Evolutionary conservation across 805 yeast genomes (phyloP), one percentile per base, ranked within the genome.

Genomic region (Limtongia smithiae): DNA sequence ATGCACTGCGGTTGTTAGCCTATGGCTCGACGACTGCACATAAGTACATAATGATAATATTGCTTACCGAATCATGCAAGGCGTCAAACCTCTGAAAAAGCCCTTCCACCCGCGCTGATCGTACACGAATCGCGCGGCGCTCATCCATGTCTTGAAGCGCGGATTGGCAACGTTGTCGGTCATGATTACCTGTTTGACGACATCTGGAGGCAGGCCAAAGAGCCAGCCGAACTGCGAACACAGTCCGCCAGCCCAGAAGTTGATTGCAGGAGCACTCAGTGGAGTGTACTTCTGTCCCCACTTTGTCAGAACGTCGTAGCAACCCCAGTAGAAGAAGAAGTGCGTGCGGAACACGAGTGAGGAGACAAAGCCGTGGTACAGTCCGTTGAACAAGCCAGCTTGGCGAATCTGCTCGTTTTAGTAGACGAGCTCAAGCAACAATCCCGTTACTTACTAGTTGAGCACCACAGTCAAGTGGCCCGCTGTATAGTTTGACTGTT

Each of bases 271-370:
- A 35, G 77, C 77, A 41, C 83, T 78, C 74, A 87, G 57, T 34
- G 69, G 67, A 0, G 95, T 87, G 59, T 85, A 72, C 4, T 73
- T 70, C 57, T 77, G 75, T 67, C 88, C 81, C 73, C 76, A 81
- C 46, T 76, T 72, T 5, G 94, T 85, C 65, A 88, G 75, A 6
- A 87, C 48, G 62, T 87, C 95, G 64, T 89, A 89, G 0, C 94
- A 81, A 1, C 95, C 95, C 97, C 97, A 89, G 91, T 94, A 87
- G 51, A 86, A 85, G 31, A 85, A 74, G 65, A 88, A 89, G 67
- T 85, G 85, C 1, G 95, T 80, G 64, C 96, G 75, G 71, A 89
- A 89, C 11, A 89, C 76, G 82, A 88, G 78, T 0, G 97, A 89
- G 14, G 95, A 81, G n/a, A 81, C 68, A 37, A 89, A 71, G 4